A percentile compares a stretch with the other conserved stretches of the same genome.
Evolutionary conservation across 768 basidiomycete genomes (phyloP).

Genomic region (Rubroboletus pulcherrimus): DNA sequence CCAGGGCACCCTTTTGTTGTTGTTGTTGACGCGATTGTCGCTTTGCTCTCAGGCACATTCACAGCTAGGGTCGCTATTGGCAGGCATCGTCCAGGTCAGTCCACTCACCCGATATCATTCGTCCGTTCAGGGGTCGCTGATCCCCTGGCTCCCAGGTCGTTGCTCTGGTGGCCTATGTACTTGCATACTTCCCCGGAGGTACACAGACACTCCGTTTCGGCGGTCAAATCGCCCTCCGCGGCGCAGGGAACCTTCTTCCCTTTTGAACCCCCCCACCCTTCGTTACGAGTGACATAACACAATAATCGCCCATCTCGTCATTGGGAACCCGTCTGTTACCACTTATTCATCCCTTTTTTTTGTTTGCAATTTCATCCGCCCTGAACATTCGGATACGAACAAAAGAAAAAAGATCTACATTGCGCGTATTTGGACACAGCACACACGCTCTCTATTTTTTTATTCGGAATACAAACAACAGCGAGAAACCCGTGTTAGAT

Average conservation of each 20-base stretch:
- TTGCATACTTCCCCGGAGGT: conserved; percentile 95
- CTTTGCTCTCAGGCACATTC: conserved; percentile 60
- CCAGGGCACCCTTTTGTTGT: background rate
- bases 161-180: conserved; percentile 82
- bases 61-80: conserved; percentile 81
- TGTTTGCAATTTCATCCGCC: conserved; percentile 1
- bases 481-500: background rate
- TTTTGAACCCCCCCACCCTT: conserved; percentile 40
- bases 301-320: background rate
- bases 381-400: background rate
- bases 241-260: conserved; percentile 80
- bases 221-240: conserved; percentile 74
- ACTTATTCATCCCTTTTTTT: conserved; percentile 2
- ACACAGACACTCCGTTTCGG: conserved; percentile 78
- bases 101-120: background rate
- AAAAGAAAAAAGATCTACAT: background rate
- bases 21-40: background rate
- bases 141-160: conserved; percentile 48
- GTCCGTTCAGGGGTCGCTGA: background rate
- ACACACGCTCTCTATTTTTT: background rate
- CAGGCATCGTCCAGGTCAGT: conserved; percentile 74
- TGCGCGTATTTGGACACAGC: background rate
- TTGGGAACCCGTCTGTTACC: background rate
- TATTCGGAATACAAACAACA: background rate
- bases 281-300: background rate